phyloP scores from a whole-genome alignment of 345 rosid species.

The Lepidium sativum region DNA sequence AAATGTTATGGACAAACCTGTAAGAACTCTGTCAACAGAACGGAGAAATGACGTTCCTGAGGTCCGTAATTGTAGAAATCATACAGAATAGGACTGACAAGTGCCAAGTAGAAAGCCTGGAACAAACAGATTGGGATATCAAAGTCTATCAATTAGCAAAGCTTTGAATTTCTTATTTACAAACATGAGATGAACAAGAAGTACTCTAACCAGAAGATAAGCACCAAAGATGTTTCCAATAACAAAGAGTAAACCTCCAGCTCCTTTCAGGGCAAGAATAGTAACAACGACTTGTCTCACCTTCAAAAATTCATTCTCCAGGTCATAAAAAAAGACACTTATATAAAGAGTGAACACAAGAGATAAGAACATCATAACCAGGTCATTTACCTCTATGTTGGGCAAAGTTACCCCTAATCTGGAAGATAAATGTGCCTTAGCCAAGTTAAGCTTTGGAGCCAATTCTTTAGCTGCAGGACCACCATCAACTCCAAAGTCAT shows the following conservation, averaged over 20 bases:
- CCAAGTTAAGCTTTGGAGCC: slow-evolving; percentile 52
- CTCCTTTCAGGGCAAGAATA: slow-evolving; percentile 45
- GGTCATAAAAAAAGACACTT: neutral
- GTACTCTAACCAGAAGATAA: slow-evolving; percentile 56
- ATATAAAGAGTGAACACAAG: neutral
- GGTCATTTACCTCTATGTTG: slow-evolving; percentile 47
- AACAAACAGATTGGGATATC: neutral
- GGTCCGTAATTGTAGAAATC: slow-evolving; percentile 79
- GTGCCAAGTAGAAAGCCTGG: slow-evolving; percentile 56
- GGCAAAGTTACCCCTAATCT: slow-evolving; percentile 43
- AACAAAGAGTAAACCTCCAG: slow-evolving; percentile 72
- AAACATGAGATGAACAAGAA: neutral
- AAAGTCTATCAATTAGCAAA: neutral
- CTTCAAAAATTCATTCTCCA: slow-evolving; percentile 27
- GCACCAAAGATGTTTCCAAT: slow-evolving; percentile 72
- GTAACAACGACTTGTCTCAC: slow-evolving; percentile 41
- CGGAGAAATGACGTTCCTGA: slow-evolving; percentile 31
- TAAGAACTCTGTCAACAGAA: slow-evolving; percentile 49
- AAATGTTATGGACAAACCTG: slow-evolving; percentile 36
- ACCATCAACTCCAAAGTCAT: slow-evolving; percentile 74
- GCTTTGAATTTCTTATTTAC: neutral
- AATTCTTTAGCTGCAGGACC: slow-evolving; percentile 83
- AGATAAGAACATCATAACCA: neutral
- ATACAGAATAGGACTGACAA: slow-evolving; percentile 53
- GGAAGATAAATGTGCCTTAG: slow-evolving; percentile 45